Conservation (phyloP, 2,329 filamentous ascomycete species). For the Cucurbitaria berberidis region DNA sequence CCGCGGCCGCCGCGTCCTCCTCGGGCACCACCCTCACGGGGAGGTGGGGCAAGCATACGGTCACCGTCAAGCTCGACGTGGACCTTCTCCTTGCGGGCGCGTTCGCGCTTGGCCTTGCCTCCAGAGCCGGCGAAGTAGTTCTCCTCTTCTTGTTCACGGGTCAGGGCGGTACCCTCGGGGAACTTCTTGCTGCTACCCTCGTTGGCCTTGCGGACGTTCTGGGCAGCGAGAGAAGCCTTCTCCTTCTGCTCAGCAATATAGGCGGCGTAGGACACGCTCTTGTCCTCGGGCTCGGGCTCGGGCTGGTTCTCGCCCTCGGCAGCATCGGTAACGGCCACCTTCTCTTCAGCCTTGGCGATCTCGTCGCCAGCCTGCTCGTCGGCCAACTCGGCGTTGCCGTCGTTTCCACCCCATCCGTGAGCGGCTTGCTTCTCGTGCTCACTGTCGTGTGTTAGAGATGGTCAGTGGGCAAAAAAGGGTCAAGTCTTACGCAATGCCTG, state of each 20-base stretch:
- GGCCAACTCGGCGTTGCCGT: constrained; percentile 82
- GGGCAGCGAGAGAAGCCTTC: constrained; percentile 72
- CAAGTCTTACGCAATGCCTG: constrained; percentile 62
- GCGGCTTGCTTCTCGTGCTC: constrained; percentile 86
- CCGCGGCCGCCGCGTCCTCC: constrained; percentile 59
- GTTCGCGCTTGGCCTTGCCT: constrained; percentile 82
- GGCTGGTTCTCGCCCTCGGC: constrained; percentile 53
- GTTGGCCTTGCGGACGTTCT: constrained; percentile 85
- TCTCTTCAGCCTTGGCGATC: constrained; percentile 85
- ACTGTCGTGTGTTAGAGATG: constrained; percentile 52
- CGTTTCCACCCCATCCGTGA: constrained; percentile 85
- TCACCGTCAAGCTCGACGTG: constrained; percentile 83
- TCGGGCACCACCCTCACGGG: constrained; percentile 53
- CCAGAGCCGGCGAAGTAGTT: constrained; percentile 73
- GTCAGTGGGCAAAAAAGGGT: background rate
- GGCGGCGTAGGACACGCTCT: constrained; percentile 86
- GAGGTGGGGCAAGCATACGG: constrained; percentile 63
- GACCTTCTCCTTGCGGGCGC: constrained; percentile 91
- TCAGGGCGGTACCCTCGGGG: constrained; percentile 76
- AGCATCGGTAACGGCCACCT: constrained; percentile 58
- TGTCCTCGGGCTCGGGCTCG: constrained; percentile 73
- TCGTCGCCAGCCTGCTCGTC: constrained; percentile 91
- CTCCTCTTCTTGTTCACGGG: constrained; percentile 66
- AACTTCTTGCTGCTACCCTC: constrained; percentile 96
- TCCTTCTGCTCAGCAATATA: constrained; percentile 83